Conservation (phyloP, 2,329 filamentous ascomycete genomes). For the Fusarium sp. region DNA sequence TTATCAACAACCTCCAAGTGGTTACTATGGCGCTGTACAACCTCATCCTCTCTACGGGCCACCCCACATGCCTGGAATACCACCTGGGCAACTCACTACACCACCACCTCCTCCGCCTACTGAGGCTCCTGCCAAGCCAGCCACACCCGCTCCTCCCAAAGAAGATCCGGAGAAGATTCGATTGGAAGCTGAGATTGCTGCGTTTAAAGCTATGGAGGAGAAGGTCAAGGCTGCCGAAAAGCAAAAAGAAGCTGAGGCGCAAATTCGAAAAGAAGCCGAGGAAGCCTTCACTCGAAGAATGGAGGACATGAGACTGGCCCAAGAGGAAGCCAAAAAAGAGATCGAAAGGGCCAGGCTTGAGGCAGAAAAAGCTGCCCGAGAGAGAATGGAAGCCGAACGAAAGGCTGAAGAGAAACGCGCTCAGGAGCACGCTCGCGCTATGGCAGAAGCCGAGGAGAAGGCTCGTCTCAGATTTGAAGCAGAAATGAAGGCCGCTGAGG, state of each 20-base stretch:
- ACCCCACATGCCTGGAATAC: conserved; percentile 53
- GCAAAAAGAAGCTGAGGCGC: conserved; percentile 55
- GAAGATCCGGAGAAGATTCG: conserved; percentile 68
- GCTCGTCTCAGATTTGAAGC: conserved; percentile 58
- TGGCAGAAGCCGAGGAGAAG: conserved; percentile 56
- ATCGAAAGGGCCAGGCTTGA: conserved; percentile 40
- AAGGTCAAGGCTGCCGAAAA: conserved; percentile 57
- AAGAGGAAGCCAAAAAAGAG: conserved; percentile 51
- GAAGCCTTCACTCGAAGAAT: conserved; percentile 48
- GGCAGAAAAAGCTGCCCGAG: conserved; percentile 56
- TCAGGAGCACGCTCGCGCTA: conserved; percentile 59
- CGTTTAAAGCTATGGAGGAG: conserved; percentile 58
- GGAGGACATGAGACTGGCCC: conserved; percentile 41
- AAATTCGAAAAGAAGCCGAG: conserved; percentile 59
- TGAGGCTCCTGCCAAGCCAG: conserved; percentile 52
- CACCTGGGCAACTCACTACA: conserved; percentile 37
- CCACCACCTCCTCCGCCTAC: conserved; percentile 53
- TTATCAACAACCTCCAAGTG: conserved; percentile 51
- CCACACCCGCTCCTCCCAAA: conserved; percentile 50
- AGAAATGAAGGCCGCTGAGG: conserved; percentile 56
- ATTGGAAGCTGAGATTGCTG: conserved; percentile 68
- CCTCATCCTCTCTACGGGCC: conserved; percentile 41
- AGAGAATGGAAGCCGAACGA: conserved; percentile 55
- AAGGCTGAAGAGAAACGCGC: conserved; percentile 40
- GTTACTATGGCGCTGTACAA: conserved; percentile 46